Evolutionary conservation across 352 stramenopile species (phyloP), one percentile per base, ranked within the genome.

Genomic region (Globisporangium paroecandrum): DNA sequence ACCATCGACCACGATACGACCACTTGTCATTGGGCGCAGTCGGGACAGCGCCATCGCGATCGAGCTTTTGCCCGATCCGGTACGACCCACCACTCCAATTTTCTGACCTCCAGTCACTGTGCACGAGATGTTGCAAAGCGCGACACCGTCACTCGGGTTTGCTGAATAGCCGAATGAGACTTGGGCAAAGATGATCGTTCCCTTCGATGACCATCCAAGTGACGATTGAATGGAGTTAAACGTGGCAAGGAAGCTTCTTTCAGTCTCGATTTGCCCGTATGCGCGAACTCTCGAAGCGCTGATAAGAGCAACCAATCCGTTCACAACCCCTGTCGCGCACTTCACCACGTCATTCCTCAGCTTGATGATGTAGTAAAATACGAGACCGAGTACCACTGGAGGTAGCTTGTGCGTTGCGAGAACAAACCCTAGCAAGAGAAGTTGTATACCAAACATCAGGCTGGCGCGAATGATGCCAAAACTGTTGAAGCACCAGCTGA

Each of bases 1-100:
- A 1, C 83, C 90, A 77, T 98, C 94, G 51, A 98, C 91, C 13
- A 89, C 34, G 72, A 98, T 92, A 9, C 80, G 81, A 0, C 93
- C 93, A 60, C 65, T 61, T 34, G 71, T 56, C 10, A 77, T 22
- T n/a, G 66, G 25, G 29, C 84, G 75, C n/a, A 89, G 68, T n/a
- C 81, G 73, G 25, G 84, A 87, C n/a, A 89, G 63, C 18, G 78
- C 79, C 69, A 82, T 81, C 25, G 78, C 76, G 27, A 89, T 46
- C 25, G 73, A 83, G 38, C 75, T 89, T 62, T 89, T 89, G n/a
- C 81, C 81, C 0, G 79, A 82, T 6, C 79, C 81, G 2, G 81
- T 88, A 38, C 82, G 78, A 4, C 74, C 85, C 58, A 81, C 77
- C 3, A 89, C 77, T 7, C 79, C 82, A 58, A 84, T 75, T 53